Base-by-base conservation (phyloP, 495 filamentous ascomycete species). In the Neurospora sp. region DNA sequence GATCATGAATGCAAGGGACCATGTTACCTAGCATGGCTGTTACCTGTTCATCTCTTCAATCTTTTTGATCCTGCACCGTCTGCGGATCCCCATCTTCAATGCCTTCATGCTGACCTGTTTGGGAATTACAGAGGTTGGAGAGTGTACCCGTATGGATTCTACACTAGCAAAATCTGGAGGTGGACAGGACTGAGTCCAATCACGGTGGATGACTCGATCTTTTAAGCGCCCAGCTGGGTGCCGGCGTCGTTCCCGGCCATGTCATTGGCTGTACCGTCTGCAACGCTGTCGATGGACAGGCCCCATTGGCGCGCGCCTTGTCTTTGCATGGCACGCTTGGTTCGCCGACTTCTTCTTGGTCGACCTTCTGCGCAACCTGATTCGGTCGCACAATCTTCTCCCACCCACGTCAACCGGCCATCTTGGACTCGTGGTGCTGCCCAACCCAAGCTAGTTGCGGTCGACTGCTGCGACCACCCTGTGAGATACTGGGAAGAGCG, bases 251-350 rank as follows among this genome's bases (percentile, higher is more conserved):
- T 73, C 72, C 54, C 62, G 6, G 14, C n/a, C 40, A 9, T 40
- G 71, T 71, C 75, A 81, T 81, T 81, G 79, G 79, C 74, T 74
- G 46, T 74, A 59, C 66, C 39, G n/a, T 38, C 62, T 71, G 72
- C 75, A 69, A 44, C 59, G 69, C 41, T 35, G 42, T 20, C 38
- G 40, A 75, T 73, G 74, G 59, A 74, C 74, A 46, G 70, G 39
- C 44, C 44, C 66, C 72, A 75, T 81, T 80, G 76, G 79, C 80
- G 80, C 80, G 80, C 80, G 79, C 79, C 80, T 76, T 79, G 42
- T 73, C 71, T 69, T 70, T 59, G 76, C 75, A 48, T 70, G 71
- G 76, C 75, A 48, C 71, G 71, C 77, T 81, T 74, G 77, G 78
- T 74, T 75, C 72, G 71, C 69, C 72, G 42, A 37, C 70, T 18